phyloP scores from a whole-genome alignment of 2,329 filamentous ascomycete species.

The Trichoderma sp. region DNA sequence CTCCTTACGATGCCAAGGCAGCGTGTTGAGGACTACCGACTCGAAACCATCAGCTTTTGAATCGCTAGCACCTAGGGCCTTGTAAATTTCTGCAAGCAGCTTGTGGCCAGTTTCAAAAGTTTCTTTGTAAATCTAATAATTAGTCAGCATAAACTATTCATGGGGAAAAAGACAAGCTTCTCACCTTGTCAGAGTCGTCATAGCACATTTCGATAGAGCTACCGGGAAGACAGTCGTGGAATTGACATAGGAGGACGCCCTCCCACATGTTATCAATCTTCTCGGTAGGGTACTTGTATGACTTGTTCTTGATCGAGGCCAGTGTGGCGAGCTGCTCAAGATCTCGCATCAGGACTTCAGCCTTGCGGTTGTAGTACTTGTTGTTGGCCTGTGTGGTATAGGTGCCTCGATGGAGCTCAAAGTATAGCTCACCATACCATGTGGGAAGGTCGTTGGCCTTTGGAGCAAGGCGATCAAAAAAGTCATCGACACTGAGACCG shows the following conservation, averaged over 20 bases:
- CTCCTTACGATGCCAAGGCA: constrained; percentile 80
- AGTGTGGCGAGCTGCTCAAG: constrained; percentile 85
- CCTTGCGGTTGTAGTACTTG: constrained; percentile 87
- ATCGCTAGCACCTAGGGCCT: constrained; percentile 62
- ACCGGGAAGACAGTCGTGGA: constrained; percentile 94
- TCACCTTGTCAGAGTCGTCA: constrained; percentile 81
- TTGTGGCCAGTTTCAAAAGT: constrained; percentile 75
- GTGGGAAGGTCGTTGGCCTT: constrained; percentile 80
- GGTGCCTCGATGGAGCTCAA: constrained; percentile 93
- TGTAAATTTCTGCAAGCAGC: constrained; percentile 67
- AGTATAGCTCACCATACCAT: constrained; percentile 98
- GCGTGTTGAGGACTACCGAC: constrained; percentile 73
- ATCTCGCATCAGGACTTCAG: constrained; percentile 81
- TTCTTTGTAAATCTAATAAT: constrained; percentile 67
- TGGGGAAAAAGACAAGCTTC: constrained; percentile 13
- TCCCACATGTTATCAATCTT: constrained; percentile 98
- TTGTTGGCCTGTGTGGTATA: constrained; percentile 98
- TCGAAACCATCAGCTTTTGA: constrained; percentile 41
- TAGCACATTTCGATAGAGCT: constrained; percentile 98
- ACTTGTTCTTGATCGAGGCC: constrained; percentile 68
- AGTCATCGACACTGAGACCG: constrained; percentile 88
- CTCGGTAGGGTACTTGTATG: constrained; percentile 88
- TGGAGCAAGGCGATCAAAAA: constrained; percentile 81
- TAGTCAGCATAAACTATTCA: not conserved
- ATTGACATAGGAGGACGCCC: constrained; percentile 84